These are phyloP conservation scores for Moricandia arvensis DNA, from an alignment of 345 rosid species.

Conservation along the genomic window DNA sequence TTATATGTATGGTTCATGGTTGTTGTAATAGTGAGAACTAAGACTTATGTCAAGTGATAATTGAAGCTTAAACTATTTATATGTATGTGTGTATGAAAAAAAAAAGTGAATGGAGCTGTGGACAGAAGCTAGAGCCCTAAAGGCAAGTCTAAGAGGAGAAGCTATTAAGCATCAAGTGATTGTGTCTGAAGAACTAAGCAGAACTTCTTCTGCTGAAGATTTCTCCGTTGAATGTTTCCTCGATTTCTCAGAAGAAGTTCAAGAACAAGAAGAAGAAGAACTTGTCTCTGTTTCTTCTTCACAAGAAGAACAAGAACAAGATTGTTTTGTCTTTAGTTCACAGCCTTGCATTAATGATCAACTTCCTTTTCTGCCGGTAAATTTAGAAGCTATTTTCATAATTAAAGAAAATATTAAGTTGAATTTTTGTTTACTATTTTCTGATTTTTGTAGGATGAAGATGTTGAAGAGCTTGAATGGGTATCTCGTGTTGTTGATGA, in stretches of 20 bases:
- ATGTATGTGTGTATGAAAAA: conserved; percentile 16
- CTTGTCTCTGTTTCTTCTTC: conserved; percentile 46
- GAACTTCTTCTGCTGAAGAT: conserved; percentile 46
- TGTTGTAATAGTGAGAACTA: conserved; percentile 21
- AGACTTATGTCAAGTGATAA: conserved; percentile 9
- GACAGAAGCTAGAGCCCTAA: conserved; percentile 63
- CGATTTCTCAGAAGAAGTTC: conserved; percentile 55
- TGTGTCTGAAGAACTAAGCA: conserved; percentile 39
- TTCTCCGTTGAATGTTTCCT: conserved; percentile 72
- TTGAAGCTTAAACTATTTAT: conserved; percentile 12
- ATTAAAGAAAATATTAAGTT: not conserved
- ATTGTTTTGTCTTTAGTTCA: conserved; percentile 18
- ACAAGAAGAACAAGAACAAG: conserved; percentile 44
- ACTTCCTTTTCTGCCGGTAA: conserved; percentile 37
- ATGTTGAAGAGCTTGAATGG: conserved; percentile 95
- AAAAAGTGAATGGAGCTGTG: conserved; percentile 49
- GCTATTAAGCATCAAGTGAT: conserved; percentile 37
- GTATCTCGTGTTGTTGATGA: conserved; percentile 82
- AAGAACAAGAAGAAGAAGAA: conserved; percentile 49
- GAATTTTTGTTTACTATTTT: not conserved
- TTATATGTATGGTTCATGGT: conserved; percentile 23
- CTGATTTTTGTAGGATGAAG: conserved; percentile 56
- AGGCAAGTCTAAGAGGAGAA: conserved; percentile 56
- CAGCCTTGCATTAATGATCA: conserved; percentile 32
- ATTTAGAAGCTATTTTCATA: not conserved